These are phyloP conservation scores for Madurella mycetomatis DNA, from an alignment of 2,329 filamentous ascomycete genomes.

Conservation along the genomic window DNA sequence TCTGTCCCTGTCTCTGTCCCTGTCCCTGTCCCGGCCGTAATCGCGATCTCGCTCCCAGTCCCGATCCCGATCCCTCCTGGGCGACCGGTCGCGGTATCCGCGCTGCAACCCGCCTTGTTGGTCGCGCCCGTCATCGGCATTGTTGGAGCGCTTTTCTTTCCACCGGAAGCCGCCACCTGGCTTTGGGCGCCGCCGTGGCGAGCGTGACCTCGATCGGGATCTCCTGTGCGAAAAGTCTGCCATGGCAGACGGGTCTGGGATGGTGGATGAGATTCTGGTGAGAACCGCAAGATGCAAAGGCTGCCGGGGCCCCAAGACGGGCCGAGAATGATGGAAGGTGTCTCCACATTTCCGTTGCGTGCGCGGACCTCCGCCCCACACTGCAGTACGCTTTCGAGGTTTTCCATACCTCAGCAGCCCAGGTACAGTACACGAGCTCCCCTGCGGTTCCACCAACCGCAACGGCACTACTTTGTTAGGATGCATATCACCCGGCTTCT, in stretches of 20 bases:
- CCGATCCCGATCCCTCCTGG: conserved; percentile 24
- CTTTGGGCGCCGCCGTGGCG: conserved; percentile 20
- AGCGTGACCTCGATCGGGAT: conserved; percentile 24
- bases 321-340: too few relatives aligned
- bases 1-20: conserved; percentile 28
- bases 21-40: conserved; percentile 33
- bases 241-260: conserved; percentile 14
- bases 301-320: too few relatives aligned
- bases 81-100: conserved; percentile 29
- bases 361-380: too few relatives aligned
- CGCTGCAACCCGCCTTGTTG: conserved; percentile 24
- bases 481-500: too few relatives aligned
- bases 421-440: too few relatives aligned
- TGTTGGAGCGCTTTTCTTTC: conserved; percentile 28
- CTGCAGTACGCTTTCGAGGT: too few relatives aligned
- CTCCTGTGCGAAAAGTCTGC: conserved; percentile 21
- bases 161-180: conserved; percentile 27
- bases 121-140: conserved; percentile 20
- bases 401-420: too few relatives aligned
- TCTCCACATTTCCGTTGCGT: too few relatives aligned
- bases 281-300: too few relatives aligned
- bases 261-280: too few relatives aligned
- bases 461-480: too few relatives aligned
- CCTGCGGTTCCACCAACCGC: too few relatives aligned
- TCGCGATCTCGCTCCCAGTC: conserved; percentile 28